These are phyloP conservation scores for Trichoderma endophyticum DNA, from an alignment of 2,329 filamentous ascomycete species.

Conservation along the genomic window DNA sequence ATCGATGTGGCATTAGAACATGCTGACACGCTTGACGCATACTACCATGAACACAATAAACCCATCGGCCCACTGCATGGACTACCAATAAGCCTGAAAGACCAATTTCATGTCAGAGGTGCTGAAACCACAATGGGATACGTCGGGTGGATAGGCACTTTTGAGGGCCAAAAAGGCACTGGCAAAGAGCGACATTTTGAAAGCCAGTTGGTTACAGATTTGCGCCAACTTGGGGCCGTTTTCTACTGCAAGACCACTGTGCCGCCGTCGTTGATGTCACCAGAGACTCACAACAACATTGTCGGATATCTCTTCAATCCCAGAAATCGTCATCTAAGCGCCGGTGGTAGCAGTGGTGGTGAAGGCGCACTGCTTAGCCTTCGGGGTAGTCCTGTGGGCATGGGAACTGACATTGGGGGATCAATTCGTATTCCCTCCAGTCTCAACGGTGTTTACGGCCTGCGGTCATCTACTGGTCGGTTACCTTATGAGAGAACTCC, in stretches of 20 bases:
- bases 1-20: not conserved
- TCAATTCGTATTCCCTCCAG: not conserved
- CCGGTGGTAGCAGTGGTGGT: not conserved
- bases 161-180: not conserved
- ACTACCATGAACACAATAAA: not conserved
- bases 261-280: not conserved
- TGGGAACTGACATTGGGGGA: not conserved
- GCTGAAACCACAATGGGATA: not conserved
- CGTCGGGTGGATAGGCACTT: not conserved
- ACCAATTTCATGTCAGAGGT: not conserved
- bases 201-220: not conserved
- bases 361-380: not conserved
- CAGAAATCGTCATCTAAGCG: not conserved
- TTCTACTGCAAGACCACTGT: not conserved
- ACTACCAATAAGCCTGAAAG: not conserved
- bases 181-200: not conserved
- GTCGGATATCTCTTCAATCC: not conserved
- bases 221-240: not conserved
- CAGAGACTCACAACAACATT: not conserved
- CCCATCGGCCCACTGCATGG: not conserved
- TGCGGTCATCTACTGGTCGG: not conserved
- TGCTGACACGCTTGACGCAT: not conserved
- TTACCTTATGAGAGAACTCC: not conserved
- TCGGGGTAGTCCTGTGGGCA: not conserved
- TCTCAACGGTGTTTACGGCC: not conserved